phyloP scores from a whole-genome alignment of 2,329 filamentous ascomycete species.

The Hypoxylon sp. region DNA sequence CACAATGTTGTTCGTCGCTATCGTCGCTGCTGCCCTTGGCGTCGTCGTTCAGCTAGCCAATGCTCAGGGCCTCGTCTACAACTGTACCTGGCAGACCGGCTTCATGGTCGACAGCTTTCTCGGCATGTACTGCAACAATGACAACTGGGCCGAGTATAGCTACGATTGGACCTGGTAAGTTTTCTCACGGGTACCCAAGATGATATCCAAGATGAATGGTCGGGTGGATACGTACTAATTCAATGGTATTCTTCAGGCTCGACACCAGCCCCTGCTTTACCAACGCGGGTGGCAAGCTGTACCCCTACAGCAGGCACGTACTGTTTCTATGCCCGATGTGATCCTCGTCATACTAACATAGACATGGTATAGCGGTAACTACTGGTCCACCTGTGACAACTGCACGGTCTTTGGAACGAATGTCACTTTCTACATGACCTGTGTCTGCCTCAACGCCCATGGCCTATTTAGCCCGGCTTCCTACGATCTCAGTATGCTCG shows the following conservation, averaged over 20 bases:
- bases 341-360: slow-evolving; percentile 1
- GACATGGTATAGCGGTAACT: slow-evolving; percentile 50
- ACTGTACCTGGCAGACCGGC: slow-evolving; percentile 58
- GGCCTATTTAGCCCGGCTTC: slow-evolving; percentile 37
- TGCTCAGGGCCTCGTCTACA: slow-evolving; percentile 54
- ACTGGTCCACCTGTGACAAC: slow-evolving; percentile 50
- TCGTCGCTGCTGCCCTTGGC: slow-evolving; percentile 35
- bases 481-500: slow-evolving; percentile 52
- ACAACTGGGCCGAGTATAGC: slow-evolving; percentile 54
- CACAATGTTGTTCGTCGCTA: slow-evolving; percentile 16
- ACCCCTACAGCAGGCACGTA: slow-evolving; percentile 47
- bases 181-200: background rate
- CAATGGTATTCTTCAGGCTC: slow-evolving; percentile 52
- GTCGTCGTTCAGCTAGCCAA: slow-evolving; percentile 50
- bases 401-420: slow-evolving; percentile 50
- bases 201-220: background rate
- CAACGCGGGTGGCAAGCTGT: slow-evolving; percentile 52
- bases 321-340: background rate
- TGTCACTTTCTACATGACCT: slow-evolving; percentile 48
- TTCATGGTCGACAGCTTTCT: slow-evolving; percentile 55
- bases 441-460: slow-evolving; percentile 48
- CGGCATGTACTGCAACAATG: slow-evolving; percentile 60
- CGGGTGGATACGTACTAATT: slow-evolving; percentile 21
- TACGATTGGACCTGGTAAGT: slow-evolving; percentile 61
- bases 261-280: slow-evolving; percentile 55